phyloP scores from a whole-genome alignment of 2,329 filamentous ascomycete genomes.

The Fusarium decemcellulare region DNA sequence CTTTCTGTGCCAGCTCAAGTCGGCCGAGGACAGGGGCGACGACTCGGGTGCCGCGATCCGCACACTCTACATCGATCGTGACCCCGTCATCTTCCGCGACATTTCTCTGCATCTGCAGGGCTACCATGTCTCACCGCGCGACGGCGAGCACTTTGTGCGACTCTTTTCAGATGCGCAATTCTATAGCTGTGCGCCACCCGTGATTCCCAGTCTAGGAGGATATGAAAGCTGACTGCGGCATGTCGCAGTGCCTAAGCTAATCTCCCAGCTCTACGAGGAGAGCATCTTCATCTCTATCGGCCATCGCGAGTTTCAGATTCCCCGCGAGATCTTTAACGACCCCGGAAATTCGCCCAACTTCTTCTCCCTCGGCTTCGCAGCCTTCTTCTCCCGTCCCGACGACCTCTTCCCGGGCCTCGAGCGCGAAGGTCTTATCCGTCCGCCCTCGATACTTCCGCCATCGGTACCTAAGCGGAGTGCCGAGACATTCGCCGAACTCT shows the following conservation, averaged over 20 bases:
- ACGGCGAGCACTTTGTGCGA: constrained; percentile 90
- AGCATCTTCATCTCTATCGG: constrained; percentile 95
- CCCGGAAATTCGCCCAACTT: constrained; percentile 96
- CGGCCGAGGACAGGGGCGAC: constrained; percentile 72
- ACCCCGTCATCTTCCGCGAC: constrained; percentile 89
- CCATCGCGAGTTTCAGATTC: constrained; percentile 88
- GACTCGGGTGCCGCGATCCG: constrained; percentile 68
- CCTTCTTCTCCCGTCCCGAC: constrained; percentile 85
- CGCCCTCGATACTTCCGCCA: constrained; percentile 88
- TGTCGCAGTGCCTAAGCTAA: constrained; percentile 82
- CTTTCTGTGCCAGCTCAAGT: constrained; percentile 85
- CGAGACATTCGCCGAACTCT: constrained; percentile 86
- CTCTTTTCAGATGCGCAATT: constrained; percentile 96
- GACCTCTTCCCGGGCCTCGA: constrained; percentile 91
- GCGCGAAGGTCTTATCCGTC: constrained; percentile 83
- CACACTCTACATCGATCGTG: constrained; percentile 95
- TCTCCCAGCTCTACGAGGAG: constrained; percentile 91
- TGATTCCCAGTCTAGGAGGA: not conserved
- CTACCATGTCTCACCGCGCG: constrained; percentile 86
- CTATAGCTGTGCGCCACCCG: constrained; percentile 77
- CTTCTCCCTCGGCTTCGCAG: constrained; percentile 90
- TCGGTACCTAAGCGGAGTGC: constrained; percentile 85
- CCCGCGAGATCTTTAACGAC: constrained; percentile 86
- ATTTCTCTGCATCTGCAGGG: constrained; percentile 93
- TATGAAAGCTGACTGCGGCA: constrained; percentile 1